Conservation (phyloP, 345 rosid genomes). For the Eutrema japonicum region DNA sequence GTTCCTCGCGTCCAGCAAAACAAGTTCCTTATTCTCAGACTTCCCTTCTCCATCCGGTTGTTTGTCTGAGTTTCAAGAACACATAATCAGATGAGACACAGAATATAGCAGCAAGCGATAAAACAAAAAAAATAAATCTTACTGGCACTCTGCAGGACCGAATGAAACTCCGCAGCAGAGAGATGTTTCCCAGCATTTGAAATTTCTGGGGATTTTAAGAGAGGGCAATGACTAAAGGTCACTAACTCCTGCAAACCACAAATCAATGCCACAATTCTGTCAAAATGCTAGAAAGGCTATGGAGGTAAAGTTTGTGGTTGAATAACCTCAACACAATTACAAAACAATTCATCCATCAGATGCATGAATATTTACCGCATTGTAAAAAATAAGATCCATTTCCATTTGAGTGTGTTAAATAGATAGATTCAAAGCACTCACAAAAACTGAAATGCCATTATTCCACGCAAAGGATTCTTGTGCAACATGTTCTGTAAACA, state of each 20-base stretch:
- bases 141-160: constrained; percentile 71
- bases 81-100: constrained; percentile 25
- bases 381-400: neutral
- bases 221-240: constrained; percentile 73
- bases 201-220: constrained; percentile 65
- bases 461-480: neutral
- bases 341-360: constrained; percentile 5
- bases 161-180: constrained; percentile 86
- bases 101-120: neutral
- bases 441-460: neutral
- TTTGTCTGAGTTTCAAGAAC: constrained; percentile 44
- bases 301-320: neutral
- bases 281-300: constrained; percentile 15
- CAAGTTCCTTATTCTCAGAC: constrained; percentile 50
- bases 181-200: constrained; percentile 87
- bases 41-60: constrained; percentile 39
- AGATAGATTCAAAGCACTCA: neutral
- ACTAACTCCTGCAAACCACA: constrained; percentile 72
- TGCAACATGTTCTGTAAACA: neutral
- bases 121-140: constrained; percentile 7
- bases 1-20: constrained; percentile 91
- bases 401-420: neutral
- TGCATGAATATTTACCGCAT: neutral
- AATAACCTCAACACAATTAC: constrained; percentile 6
- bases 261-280: constrained; percentile 3